A percentile compares a stretch with the other conserved stretches of the same genome.
These are phyloP conservation scores for Ilex asprella DNA, from an alignment of 257 asterid species.

Conservation along the genomic window DNA sequence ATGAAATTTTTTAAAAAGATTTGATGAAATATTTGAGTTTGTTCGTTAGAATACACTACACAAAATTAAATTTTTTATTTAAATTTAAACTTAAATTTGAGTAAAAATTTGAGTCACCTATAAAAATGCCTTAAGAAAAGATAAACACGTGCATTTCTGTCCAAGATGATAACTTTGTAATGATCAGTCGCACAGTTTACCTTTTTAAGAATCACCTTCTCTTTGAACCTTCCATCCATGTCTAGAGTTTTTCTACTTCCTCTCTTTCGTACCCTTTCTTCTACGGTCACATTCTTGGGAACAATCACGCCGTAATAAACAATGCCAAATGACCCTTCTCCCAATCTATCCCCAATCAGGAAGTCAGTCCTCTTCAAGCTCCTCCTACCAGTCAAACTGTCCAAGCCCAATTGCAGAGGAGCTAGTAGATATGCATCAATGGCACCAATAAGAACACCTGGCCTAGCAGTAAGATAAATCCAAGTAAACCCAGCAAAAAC, in stretches of 20 bases:
- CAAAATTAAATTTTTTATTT: too few species aligned
- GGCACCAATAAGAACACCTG: slow-evolving; percentile 87
- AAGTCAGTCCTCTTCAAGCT: slow-evolving; percentile 64
- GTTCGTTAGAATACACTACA: too few species aligned
- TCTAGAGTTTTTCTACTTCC: slow-evolving; percentile 32
- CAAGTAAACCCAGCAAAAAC: slow-evolving; percentile 54
- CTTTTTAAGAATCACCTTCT: slow-evolving; percentile 89
- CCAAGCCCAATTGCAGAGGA: slow-evolving; percentile 68
- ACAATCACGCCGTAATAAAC: slow-evolving; percentile 80
- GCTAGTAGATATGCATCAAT: slow-evolving; percentile 79
- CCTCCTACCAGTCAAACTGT: slow-evolving; percentile 68
- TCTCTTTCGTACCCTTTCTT: slow-evolving; percentile 32
- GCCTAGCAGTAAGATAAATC: slow-evolving; percentile 89
- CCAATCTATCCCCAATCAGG: slow-evolving; percentile 67
- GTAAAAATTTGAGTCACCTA: too few species aligned
- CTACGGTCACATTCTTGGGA: slow-evolving; percentile 59
- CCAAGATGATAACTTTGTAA: neutral
- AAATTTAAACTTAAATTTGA: too few species aligned
- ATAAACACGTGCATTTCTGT: too few species aligned
- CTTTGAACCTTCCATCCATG: slow-evolving; percentile 46
- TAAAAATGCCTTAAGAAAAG: too few species aligned
- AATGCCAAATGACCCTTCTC: slow-evolving; percentile 91
- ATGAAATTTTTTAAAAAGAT: too few species aligned
- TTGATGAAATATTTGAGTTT: too few species aligned
- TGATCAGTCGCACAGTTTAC: slow-evolving; percentile 18